Base-by-base conservation (phyloP, 176 grass and related monocot genomes). In the Olyra latifolia region DNA sequence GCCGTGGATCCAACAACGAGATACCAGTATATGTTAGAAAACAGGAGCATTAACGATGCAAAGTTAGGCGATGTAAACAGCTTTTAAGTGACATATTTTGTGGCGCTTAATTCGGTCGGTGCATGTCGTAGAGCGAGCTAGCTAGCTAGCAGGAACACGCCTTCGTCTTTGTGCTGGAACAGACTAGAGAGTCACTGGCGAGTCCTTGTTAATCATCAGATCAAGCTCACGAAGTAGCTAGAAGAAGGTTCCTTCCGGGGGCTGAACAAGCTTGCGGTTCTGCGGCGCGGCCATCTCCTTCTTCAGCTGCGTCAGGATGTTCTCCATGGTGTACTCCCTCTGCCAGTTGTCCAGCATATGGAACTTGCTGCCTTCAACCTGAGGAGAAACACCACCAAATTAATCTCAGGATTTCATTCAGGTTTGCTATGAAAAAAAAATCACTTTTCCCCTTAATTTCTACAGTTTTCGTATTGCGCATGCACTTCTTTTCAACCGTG, bases 291-390 rank as follows among this genome's bases (percentile, higher is more conserved):
- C 56, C 89, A 91, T 91, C 76, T 87, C 89, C 63, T 84, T 73
- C 81, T 87, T 87, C 28, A 91, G 76, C 47, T 87, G 89, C 1
- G 76, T 87, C 41, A 91, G 75, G 10, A 84, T 71, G 25, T 84
- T 53, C 62, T 91, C 89, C 89, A 91, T 87, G 2, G 84, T 91
- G 84, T 80, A 84, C 7, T 87, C 84, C 53, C 89, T 61, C 20
- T 71, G 84, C 88, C 88, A 91, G 10, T 84, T 80, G 1, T 74
- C 65, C 46, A 91, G 55, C 63, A 77, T 68, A 5, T 52, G 62
- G 24, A 91, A 45, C 71, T 62, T 87, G 2, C 47, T 71, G n/a
- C 75, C 55, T 19, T 87, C 84, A 10, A 91, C 87, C 87, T 89
- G 87, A 39, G 1, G 24, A 14, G 29, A 72, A 53, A 30, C 12